Evolutionary conservation across 2,329 filamentous ascomycete species (phyloP), one percentile per base, ranked within the genome.

Genomic region (Pseudogymnoascus sp.): DNA sequence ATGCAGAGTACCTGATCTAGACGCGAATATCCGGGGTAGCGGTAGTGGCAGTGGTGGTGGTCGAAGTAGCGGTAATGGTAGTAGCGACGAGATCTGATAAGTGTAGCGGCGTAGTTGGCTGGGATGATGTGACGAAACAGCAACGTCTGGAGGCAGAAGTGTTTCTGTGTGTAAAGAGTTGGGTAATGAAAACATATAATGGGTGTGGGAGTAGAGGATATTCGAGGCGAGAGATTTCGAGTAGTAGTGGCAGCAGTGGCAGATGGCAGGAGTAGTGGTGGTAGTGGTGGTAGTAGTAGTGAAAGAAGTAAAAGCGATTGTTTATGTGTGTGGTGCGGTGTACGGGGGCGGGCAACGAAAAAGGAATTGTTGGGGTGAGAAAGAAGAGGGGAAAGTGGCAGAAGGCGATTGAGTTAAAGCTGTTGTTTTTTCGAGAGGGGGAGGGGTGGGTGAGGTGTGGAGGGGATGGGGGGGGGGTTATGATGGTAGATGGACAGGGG

Each of bases 141-240:
- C 53, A 59, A 38, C 61, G 37, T 31, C 44, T 42, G 37, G 47
- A 37, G 61, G 26, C 63, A 66, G 64, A 68, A 64, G 65, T 64
- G 67, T 67, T 65, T 65, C 65, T 59, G 65, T 63, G 65, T 35
- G 62, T 61, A 63, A 63, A 59, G 62, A 61, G 62, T 64, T 64
- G 62, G 62, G 62, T 64, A 64, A 64, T 61, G 59, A 42, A 64
- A 64, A 64, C 59, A 47, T 47, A 47, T 47, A 47, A 47, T 47
- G 42, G 19, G 42, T 47, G 42, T 47, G 42, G 19, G 11, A 24
- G 42, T 24, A 47, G 42, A 47, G 42, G 19, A 47, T 44, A 44
- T 47, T 24, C 14, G 42, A 24, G 42, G 40, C 40, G 40, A 44
- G 40, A 14, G 38, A 29, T 29, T 7, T 29, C 26, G 26, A 29